These are phyloP conservation scores for Sporisorium sorghi DNA, from an alignment of 1,284 basidiomycete genomes.

Conservation along the genomic window DNA sequence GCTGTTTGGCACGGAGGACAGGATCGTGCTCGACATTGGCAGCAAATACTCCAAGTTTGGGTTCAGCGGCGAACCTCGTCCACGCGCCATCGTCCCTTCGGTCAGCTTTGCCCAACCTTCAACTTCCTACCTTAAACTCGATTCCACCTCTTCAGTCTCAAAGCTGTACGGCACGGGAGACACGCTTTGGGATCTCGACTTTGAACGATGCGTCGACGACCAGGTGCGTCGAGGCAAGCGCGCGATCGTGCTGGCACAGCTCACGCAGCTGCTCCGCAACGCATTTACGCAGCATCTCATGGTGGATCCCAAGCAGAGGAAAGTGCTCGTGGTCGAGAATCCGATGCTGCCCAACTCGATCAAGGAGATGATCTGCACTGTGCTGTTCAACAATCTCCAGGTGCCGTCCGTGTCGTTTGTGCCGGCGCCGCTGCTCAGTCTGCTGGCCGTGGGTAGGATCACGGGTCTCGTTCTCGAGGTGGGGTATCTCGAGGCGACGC, in stretches of 20 bases:
- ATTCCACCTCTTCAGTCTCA: not conserved
- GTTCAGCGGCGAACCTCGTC: constrained; percentile 62
- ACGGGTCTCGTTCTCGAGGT: constrained; percentile 92
- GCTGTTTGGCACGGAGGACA: constrained; percentile 58
- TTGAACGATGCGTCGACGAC: constrained; percentile 38
- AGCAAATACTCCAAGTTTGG: constrained; percentile 60
- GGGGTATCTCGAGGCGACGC: constrained; percentile 88
- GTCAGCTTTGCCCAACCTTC: constrained; percentile 67
- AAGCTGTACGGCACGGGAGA: constrained; percentile 28
- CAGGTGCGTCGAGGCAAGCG: constrained; percentile 44
- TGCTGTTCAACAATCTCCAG: constrained; percentile 90
- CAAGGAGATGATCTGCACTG: constrained; percentile 85
- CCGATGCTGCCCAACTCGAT: constrained; percentile 85
- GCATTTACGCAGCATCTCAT: constrained; percentile 76
- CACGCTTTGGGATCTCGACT: constrained; percentile 62
- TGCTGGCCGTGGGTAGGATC: constrained; percentile 85
- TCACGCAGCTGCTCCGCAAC: constrained; percentile 53
- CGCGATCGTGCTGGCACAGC: constrained; percentile 45
- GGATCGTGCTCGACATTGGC: constrained; percentile 64
- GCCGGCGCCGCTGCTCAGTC: constrained; percentile 80
- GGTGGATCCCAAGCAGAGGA: constrained; percentile 91
- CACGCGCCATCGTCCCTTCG: constrained; percentile 59
- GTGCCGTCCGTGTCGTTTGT: constrained; percentile 89
- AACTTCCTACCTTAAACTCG: constrained; percentile 33
- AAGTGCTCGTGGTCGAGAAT: constrained; percentile 90